These are phyloP conservation scores for Wickerhamomyces chaumierensis DNA, from an alignment of 805 yeast species.

Conservation along the genomic window DNA sequence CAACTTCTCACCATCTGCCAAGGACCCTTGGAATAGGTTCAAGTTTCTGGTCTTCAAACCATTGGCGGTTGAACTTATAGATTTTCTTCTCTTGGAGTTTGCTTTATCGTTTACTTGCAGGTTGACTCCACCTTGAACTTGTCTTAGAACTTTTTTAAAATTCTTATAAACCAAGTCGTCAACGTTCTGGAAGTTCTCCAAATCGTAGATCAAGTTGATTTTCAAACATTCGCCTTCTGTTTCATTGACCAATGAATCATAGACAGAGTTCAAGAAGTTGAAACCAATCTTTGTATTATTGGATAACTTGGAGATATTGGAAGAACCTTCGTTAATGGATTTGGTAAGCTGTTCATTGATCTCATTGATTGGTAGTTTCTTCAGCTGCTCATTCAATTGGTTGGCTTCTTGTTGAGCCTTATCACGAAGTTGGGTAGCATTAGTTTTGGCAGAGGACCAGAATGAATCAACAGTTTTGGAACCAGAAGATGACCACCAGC, in stretches of 20 bases:
- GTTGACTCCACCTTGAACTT: slow-evolving; percentile 69
- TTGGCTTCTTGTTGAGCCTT: slow-evolving; percentile 23
- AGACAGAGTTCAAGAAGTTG: slow-evolving; percentile 16
- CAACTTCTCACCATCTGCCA: slow-evolving; percentile 78
- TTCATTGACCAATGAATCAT: slow-evolving; percentile 20
- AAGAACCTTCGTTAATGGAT: slow-evolving; percentile 1
- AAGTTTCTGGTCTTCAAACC: slow-evolving; percentile 29
- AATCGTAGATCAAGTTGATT: slow-evolving; percentile 58
- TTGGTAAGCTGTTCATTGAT: slow-evolving; percentile 10
- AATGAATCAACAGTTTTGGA: slow-evolving; percentile 52
- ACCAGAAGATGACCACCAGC: slow-evolving; percentile 70
- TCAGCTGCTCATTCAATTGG: slow-evolving; percentile 16
- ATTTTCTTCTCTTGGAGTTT: slow-evolving; percentile 4
- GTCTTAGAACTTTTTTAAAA: slow-evolving; percentile 55
- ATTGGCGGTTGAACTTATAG: slow-evolving; percentile 16
- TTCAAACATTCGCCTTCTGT: slow-evolving; percentile 54
- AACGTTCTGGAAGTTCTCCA: slow-evolving; percentile 39
- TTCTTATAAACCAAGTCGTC: slow-evolving; percentile 36
- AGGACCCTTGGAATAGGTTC: slow-evolving; percentile 64
- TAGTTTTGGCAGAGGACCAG: slow-evolving; percentile 53
- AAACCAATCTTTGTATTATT: slow-evolving; percentile 19
- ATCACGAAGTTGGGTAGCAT: slow-evolving; percentile 20
- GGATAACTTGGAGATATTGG: slow-evolving; percentile 5
- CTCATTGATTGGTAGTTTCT: slow-evolving; percentile 22
- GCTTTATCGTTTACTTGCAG: slow-evolving; percentile 39